Evolutionary conservation across 2,329 filamentous ascomycete genomes (phyloP).

Genomic region (Ascochyta koolunga): DNA sequence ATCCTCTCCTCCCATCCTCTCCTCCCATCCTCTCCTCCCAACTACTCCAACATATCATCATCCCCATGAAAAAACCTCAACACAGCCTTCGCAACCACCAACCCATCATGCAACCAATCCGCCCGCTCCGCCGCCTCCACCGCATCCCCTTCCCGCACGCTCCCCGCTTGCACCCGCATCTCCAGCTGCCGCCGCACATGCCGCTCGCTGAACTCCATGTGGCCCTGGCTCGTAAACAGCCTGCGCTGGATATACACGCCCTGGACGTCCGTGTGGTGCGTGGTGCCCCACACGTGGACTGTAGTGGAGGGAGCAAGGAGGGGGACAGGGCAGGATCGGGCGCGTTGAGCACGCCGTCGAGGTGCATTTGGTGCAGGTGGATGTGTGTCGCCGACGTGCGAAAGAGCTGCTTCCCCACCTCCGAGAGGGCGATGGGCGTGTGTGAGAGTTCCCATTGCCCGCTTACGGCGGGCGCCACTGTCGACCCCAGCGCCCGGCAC

Average conservation of each 20-base stretch:
- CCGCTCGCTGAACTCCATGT: constrained; percentile 55
- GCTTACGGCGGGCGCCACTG: constrained; percentile 45
- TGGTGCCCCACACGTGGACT: constrained; percentile 58
- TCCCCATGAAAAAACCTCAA: constrained; percentile 43
- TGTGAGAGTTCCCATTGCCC: constrained; percentile 57
- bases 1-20: too few species aligned
- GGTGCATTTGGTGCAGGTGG: constrained; percentile 56
- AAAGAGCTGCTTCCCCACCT: constrained; percentile 52
- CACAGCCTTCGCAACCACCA: constrained; percentile 37
- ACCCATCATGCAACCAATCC: constrained; percentile 42
- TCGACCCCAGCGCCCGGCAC: constrained; percentile 51
- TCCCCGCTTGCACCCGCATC: constrained; percentile 51
- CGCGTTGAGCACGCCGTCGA: constrained; percentile 51
- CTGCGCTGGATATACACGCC: constrained; percentile 54
- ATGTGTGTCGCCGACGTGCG: constrained; percentile 41
- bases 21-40: too few species aligned
- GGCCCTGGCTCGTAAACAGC: constrained; percentile 56
- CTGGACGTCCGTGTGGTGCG: constrained; percentile 54
- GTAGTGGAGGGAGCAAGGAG: constrained; percentile 35
- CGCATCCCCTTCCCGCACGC: constrained; percentile 46
- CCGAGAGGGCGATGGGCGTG: constrained; percentile 49
- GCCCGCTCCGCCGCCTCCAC: constrained; percentile 43
- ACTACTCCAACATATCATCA: constrained; percentile 30
- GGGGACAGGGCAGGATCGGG: constrained; percentile 32
- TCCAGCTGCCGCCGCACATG: constrained; percentile 56